Evolutionary conservation across 1,284 basidiomycete genomes (phyloP).

Genomic region (Porogramme epimiltina): DNA sequence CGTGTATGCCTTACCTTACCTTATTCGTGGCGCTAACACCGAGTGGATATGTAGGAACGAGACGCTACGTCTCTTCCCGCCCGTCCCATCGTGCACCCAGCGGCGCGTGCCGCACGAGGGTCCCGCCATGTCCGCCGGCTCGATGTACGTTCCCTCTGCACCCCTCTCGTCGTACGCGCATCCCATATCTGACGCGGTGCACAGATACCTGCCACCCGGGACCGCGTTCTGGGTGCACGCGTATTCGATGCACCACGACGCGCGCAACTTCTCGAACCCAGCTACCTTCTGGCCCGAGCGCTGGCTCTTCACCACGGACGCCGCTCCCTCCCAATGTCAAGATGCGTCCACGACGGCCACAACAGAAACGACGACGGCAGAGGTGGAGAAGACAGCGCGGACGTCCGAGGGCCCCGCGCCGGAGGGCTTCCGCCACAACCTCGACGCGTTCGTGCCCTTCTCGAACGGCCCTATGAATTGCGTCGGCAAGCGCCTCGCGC

Average conservation of each 20-base stretch:
- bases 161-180: not conserved
- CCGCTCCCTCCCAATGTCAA: not conserved
- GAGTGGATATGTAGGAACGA: constrained; percentile 51
- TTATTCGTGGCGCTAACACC: not conserved
- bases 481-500: too few species aligned
- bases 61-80: constrained; percentile 54
- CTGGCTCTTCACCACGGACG: constrained; percentile 4
- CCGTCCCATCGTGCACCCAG: constrained; percentile 52
- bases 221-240: constrained; percentile 4
- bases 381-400: too few species aligned
- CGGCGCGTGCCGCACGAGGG: constrained; percentile 36
- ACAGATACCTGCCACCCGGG: constrained; percentile 2
- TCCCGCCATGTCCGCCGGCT: not conserved
- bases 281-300: constrained; percentile 10
- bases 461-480: too few species aligned
- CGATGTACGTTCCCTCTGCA: constrained; percentile 14
- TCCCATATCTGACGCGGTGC: not conserved
- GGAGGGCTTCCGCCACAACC: too few species aligned
- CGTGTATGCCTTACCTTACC: constrained; percentile 1
- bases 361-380: too few species aligned
- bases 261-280: constrained; percentile 7
- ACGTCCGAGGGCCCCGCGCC: too few species aligned
- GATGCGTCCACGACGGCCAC: too few species aligned
- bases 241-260: constrained; percentile 8
- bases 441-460: too few species aligned